Conservation (phyloP, 2,329 filamentous ascomycete genomes). For the Pestalotiopsis sp. region DNA sequence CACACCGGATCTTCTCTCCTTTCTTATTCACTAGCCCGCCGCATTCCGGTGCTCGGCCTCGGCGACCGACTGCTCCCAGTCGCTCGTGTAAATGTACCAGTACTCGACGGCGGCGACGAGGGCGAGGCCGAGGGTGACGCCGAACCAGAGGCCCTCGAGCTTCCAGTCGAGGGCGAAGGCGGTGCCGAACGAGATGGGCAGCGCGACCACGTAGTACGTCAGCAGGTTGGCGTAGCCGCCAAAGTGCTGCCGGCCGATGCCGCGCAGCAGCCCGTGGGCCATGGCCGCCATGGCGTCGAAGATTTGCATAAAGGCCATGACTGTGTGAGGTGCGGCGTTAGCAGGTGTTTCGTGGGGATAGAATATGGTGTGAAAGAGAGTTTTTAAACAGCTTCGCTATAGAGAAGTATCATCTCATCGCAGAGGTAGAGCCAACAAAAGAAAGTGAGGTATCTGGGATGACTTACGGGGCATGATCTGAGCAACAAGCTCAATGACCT, state of each 20-base stretch:
- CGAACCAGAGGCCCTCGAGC: conserved; percentile 79
- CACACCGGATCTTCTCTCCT: not conserved
- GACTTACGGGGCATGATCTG: conserved; percentile 61
- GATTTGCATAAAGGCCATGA: conserved; percentile 87
- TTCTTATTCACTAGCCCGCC: conserved; percentile 34
- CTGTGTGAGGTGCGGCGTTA: not conserved
- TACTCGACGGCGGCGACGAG: conserved; percentile 59
- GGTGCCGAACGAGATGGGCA: conserved; percentile 80
- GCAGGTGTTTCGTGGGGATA: not conserved
- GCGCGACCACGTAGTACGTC: conserved; percentile 82
- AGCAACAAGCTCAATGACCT: conserved; percentile 71
- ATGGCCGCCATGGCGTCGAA: conserved; percentile 81
- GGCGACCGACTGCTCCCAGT: conserved; percentile 55
- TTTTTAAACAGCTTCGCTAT: not conserved
- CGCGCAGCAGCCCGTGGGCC: conserved; percentile 83
- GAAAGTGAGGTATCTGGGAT: not conserved
- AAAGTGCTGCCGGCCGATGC: conserved; percentile 85
- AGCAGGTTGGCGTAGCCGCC: conserved; percentile 88
- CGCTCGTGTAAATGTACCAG: conserved; percentile 50
- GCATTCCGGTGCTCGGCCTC: conserved; percentile 57
- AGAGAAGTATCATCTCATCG: not conserved
- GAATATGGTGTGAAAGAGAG: not conserved
- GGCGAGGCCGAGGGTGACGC: conserved; percentile 72
- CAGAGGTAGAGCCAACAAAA: not conserved
- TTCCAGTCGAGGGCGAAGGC: conserved; percentile 79